Evolutionary conservation across 768 basidiomycete species (phyloP), one percentile per base, ranked within the genome.

Genomic region (Xerocomus potaroensis): DNA sequence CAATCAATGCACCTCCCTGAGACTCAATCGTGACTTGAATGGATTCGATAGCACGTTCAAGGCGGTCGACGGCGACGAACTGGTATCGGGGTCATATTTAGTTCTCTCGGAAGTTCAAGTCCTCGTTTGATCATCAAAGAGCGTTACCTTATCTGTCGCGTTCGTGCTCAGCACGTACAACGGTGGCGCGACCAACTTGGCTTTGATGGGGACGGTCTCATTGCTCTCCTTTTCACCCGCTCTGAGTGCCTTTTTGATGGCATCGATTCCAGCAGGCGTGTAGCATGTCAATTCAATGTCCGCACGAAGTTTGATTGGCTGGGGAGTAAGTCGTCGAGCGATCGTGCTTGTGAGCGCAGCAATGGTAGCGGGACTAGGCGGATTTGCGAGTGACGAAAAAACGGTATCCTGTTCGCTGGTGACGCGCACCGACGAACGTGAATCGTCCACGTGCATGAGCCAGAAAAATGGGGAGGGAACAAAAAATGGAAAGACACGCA

Each of bases 261-360:
- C 93, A 58, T 96, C 91, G 64, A 99, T 97, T 8, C 96, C 95
- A 6, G 89, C 81, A 27, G 92, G 93, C 1, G 87, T 86, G 66
- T 96, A 99, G 68, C 95, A 98, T 32, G 93, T 96, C 36, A 99
- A 71, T 69, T 98, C 93, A 59, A 99, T 89, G 69, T 99, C 96
- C 4, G 96, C 93, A 57, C 96, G 91, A 32, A 99, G 80, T 72
- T 97, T 99, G 76, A 99, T 94, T 5, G 96, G 93, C 66, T 99
- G 96, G 2, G 96, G 96, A 0, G 96, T 99, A 31, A 98, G 75
- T 11, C 96, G 85, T 35, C 93, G 85, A 7, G 94, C 93, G 61
- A 99, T 96, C 18, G 91, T 95, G 45, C 77, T 68, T 51, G 78
- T 79, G 16, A 97, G 78, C 34, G 87, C 74, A 4, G 74, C 67